Percentiles rank a stretch among this genome's conserved stretches.
phyloP scores from a whole-genome alignment of 768 basidiomycete genomes.

The Auricularia auricula-judae region DNA sequence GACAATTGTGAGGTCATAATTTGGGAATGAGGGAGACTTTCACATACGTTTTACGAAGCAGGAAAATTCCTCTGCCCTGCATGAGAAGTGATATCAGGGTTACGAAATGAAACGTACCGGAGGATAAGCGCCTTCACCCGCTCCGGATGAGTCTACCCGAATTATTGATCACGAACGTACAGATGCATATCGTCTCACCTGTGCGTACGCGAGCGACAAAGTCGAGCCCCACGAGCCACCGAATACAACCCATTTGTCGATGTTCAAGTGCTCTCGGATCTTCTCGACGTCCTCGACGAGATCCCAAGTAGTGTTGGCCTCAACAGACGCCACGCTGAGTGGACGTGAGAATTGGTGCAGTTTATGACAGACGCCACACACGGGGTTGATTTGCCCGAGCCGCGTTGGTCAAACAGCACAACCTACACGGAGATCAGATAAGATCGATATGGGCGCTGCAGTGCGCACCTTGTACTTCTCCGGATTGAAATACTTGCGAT shows the following conservation, averaged over 20 bases:
- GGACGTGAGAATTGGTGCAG: not conserved
- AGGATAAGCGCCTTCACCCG: constrained; percentile 28
- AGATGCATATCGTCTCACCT: constrained; percentile 24
- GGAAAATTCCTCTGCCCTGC: constrained; percentile 68
- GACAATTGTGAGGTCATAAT: not conserved
- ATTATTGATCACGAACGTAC: not conserved
- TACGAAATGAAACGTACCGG: not conserved
- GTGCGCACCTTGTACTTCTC: constrained; percentile 61
- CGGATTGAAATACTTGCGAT: constrained; percentile 76
- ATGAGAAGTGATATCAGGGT: not conserved
- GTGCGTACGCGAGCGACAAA: constrained; percentile 74
- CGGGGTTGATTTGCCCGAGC: constrained; percentile 80
- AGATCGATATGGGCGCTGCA: not conserved
- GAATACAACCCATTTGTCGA: constrained; percentile 91
- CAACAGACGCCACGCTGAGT: constrained; percentile 56
- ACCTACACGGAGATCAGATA: constrained; percentile 35
- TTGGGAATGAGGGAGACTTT: too few species aligned
- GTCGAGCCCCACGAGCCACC: constrained; percentile 95
- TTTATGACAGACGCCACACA: constrained; percentile 23
- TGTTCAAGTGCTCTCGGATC: constrained; percentile 58
- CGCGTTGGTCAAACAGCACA: constrained; percentile 83
- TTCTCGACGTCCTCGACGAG: constrained; percentile 85
- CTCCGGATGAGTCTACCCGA: too few species aligned
- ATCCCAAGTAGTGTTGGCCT: constrained; percentile 92
- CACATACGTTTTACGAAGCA: constrained; percentile 59